Percentiles rank a stretch among this genome's conserved stretches.
Evolutionary conservation across 2,329 filamentous ascomycete genomes (phyloP).

Genomic region (Trichoderma breve): DNA sequence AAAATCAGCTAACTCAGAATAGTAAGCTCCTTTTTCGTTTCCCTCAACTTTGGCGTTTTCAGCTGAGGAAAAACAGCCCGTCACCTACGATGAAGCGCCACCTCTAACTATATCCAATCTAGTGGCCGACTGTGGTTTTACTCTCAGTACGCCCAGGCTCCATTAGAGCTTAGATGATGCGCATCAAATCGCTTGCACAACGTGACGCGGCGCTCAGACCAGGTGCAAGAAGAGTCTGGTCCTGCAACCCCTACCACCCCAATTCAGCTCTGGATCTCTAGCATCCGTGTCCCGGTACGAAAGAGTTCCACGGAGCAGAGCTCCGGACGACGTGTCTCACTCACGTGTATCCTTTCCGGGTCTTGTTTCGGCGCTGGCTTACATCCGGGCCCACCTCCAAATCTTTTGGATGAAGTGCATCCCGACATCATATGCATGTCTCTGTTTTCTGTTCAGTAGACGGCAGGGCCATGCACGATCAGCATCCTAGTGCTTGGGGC

Average conservation of each 20-base stretch:
- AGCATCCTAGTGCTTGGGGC: not conserved
- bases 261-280: not conserved
- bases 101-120: not conserved
- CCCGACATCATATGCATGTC: not conserved
- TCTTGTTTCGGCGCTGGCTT: not conserved
- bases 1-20: not conserved
- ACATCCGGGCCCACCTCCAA: not conserved
- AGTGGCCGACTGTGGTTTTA: not conserved
- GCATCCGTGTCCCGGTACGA: not conserved
- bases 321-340: not conserved
- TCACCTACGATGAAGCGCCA: not conserved
- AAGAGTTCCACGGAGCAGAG: not conserved
- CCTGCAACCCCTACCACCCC: not conserved
- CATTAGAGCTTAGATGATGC: not conserved
- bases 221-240: not conserved
- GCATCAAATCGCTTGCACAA: not conserved
- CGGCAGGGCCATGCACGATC: not conserved
- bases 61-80: slow-evolving; percentile 7
- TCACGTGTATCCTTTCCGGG: not conserved
- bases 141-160: not conserved
- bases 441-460: not conserved
- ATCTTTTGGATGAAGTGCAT: not conserved
- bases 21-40: not conserved
- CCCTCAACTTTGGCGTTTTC: slow-evolving; percentile 1
- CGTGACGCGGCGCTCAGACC: not conserved